Evolutionary conservation across 306 rosid species (phyloP), one percentile per base, ranked within the genome.

Genomic region (Medicago lupulina): DNA sequence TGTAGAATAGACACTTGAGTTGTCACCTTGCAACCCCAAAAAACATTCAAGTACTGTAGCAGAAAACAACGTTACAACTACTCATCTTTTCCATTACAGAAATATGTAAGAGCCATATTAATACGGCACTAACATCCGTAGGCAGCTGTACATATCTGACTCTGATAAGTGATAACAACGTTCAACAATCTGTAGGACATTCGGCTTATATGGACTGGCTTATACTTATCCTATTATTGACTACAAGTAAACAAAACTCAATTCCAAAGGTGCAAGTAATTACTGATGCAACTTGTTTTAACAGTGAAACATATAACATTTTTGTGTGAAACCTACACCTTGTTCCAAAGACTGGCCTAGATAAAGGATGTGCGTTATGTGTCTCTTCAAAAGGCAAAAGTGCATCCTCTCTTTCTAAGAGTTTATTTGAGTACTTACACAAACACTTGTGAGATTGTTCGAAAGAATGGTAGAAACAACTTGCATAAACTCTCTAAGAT

Each of bases 21-120:
- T 60, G 41, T 60, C 67, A 31, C 43, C 18, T 28, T 28, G 12
- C 12, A 2, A 13, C 17, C 12, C 5, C 17, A 13, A 60, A 19
- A 28, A 18, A 14, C n/a, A 14, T 14, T 14, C 18, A 31, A 28
- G 7, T 61, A 61, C 67, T 61, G 43, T 19, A 31, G 18, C 18
- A 61, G 43, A 61, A 61, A 61, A 61, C 67, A 31, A 31, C 43
- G 15, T 31, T 34, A 28, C 19, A 61, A 61, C 43, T 31, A 61
- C 43, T 61, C 40, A 6, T 21, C n/a, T 57, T 57, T 57, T 57
- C 14, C 40, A 28, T 28, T 4, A 60, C 39, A 59, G 4, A 59
- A 25, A 2, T 28, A 59, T 28, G 16, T 13, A 9, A 25, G 40
- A 16, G 3, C 38, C 64, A 23, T 58, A 58, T 58, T 21, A 21